Percentiles rank a stretch among this genome's conserved stretches.
These are phyloP conservation scores for Hansenula sp. DNA, from an alignment of 1,139 yeast genomes.

Conservation along the genomic window DNA sequence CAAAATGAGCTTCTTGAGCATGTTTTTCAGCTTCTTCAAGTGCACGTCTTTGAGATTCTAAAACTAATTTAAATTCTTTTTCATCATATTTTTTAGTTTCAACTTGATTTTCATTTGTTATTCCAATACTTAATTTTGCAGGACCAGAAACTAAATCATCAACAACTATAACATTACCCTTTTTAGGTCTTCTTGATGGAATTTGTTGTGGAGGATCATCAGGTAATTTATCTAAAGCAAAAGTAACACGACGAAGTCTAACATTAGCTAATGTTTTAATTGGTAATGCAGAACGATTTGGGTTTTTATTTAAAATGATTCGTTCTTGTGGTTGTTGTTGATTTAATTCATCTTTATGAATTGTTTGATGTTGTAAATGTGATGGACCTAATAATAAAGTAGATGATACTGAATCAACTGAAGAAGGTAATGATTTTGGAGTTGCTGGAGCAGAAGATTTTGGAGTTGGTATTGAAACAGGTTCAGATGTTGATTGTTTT, in stretches of 20 bases:
- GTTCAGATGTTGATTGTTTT: conserved; percentile 4
- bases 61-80: conserved; percentile 47
- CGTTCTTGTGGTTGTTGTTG: conserved; percentile 18
- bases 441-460: conserved; percentile 1
- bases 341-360: too few species aligned
- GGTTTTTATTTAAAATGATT: conserved; percentile 44
- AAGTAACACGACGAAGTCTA: conserved; percentile 63
- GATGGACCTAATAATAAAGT: conserved; percentile 2
- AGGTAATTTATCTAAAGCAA: conserved; percentile 64
- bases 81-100: conserved; percentile 36
- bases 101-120: conserved; percentile 30
- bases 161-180: conserved; percentile 76
- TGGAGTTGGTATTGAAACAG: conserved; percentile 15
- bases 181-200: conserved; percentile 79
- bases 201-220: conserved; percentile 94
- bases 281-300: conserved; percentile 33
- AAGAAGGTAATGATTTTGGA: conserved; percentile 10
- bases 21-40: conserved; percentile 62
- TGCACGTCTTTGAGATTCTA: conserved; percentile 52
- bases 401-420: conserved; percentile 22
- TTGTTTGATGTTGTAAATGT: not conserved
- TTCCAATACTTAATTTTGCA: conserved; percentile 62
- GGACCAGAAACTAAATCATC: conserved; percentile 63
- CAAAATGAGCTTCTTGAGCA: conserved; percentile 68
- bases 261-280: conserved; percentile 33